phyloP scores from a whole-genome alignment of 441 rosid genomes.

The Aquilaria agallochum region DNA sequence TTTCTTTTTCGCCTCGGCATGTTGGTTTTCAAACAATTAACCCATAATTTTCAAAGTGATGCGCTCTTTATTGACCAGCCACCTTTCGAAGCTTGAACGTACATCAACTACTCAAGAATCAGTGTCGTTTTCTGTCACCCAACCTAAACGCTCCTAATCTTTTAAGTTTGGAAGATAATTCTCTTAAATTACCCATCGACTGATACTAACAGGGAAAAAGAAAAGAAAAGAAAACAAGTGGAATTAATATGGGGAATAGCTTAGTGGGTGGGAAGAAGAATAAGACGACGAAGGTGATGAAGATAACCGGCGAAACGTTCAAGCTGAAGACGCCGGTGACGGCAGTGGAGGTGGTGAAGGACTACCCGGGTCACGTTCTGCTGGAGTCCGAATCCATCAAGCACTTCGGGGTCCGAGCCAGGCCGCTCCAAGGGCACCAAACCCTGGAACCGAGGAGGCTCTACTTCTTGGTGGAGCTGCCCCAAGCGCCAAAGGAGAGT shows the following conservation, averaged over 20 bases:
- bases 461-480: conserved; percentile 78
- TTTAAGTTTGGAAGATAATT: neutral
- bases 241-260: conserved; percentile 65
- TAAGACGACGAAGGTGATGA: conserved; percentile 68
- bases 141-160: conserved; percentile 16
- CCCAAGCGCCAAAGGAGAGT: conserved; percentile 34
- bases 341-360: conserved; percentile 61
- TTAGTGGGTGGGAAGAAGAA: conserved; percentile 54
- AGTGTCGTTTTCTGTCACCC: conserved; percentile 26
- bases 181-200: neutral
- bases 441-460: conserved; percentile 61
- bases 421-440: conserved; percentile 55
- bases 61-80: conserved; percentile 49
- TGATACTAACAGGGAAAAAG: neutral
- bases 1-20: conserved; percentile 17
- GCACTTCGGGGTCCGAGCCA: conserved; percentile 77
- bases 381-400: conserved; percentile 80
- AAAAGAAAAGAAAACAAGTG: neutral
- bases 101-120: conserved; percentile 7
- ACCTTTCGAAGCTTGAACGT: neutral
- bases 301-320: conserved; percentile 73
- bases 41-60: conserved; percentile 14
- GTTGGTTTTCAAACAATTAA: neutral
- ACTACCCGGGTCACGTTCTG: conserved; percentile 64
- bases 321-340: conserved; percentile 78